A percentile compares a stretch with the other conserved stretches of the same genome.
Conservation (phyloP, 2,329 filamentous ascomycete species). For the Aspergillus puulaauensis region DNA sequence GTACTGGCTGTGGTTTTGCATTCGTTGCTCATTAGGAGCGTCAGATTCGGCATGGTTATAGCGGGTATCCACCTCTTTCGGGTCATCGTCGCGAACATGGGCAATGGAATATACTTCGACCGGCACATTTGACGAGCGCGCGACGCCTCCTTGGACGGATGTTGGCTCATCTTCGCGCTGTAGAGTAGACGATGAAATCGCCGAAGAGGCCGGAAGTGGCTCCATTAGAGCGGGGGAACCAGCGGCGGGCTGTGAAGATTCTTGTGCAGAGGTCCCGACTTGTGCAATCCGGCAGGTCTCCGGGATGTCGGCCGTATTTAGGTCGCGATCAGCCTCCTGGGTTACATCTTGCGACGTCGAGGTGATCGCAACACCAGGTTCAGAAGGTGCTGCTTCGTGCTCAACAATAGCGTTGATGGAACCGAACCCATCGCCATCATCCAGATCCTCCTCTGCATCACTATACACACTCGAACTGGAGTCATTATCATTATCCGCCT, state of each 20-base stretch:
- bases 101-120: constrained; percentile 17
- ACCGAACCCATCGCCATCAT: constrained; percentile 47
- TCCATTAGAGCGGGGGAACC: constrained; percentile 19
- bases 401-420: constrained; percentile 50
- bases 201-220: constrained; percentile 17
- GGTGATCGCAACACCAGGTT: background rate
- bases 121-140: constrained; percentile 10
- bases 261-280: constrained; percentile 21
- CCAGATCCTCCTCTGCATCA: constrained; percentile 42
- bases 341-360: background rate
- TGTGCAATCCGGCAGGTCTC: constrained; percentile 21
- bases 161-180: background rate
- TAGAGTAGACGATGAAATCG: constrained; percentile 18
- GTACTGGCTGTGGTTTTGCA: background rate
- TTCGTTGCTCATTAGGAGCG: background rate
- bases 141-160: background rate
- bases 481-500: constrained; percentile 33
- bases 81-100: constrained; percentile 12
- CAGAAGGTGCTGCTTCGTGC: constrained; percentile 5
- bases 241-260: constrained; percentile 12
- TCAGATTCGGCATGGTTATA: background rate
- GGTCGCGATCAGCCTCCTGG: background rate
- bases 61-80: background rate
- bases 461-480: constrained; percentile 50
- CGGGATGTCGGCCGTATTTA: constrained; percentile 6